A percentile compares a stretch with the other conserved stretches of the same genome.
phyloP scores from a whole-genome alignment of 202 grass and related monocot genomes.

The Musa balbisiana region DNA sequence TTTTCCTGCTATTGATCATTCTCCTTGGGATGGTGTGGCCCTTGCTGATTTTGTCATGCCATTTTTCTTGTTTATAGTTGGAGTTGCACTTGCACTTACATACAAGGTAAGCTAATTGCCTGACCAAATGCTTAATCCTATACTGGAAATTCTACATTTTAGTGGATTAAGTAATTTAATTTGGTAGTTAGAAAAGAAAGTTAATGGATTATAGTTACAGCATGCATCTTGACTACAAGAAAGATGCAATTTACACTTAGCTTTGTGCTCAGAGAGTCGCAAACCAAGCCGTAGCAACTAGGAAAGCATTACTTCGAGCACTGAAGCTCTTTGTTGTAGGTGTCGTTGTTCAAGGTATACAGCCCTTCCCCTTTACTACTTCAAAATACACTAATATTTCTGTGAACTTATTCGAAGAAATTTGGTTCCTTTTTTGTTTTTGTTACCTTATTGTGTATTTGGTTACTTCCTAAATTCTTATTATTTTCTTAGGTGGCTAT shows the following conservation, averaged over 20 bases:
- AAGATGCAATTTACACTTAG: background rate
- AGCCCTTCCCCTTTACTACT: background rate
- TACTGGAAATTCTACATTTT: background rate
- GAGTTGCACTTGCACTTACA: constrained; percentile 75
- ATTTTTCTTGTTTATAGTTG: constrained; percentile 97
- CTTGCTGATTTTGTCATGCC: constrained; percentile 98
- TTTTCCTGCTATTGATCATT: constrained; percentile 68
- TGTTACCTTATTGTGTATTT: background rate
- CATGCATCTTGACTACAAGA: background rate
- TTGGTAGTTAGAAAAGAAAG: background rate
- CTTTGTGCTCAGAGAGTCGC: constrained; percentile 45
- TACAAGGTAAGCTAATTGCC: constrained; percentile 56
- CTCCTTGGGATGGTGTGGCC: constrained; percentile 79
- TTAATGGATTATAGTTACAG: background rate
- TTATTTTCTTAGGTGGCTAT: constrained; percentile 59
- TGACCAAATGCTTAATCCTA: background rate
- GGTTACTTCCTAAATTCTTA: background rate
- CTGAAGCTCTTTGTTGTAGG: constrained; percentile 82
- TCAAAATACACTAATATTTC: background rate
- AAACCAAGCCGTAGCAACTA: constrained; percentile 56
- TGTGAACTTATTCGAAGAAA: background rate
- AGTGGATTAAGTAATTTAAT: background rate
- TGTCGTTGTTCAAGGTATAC: constrained; percentile 89
- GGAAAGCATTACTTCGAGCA: constrained; percentile 68
- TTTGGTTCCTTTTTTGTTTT: background rate